phyloP scores from a whole-genome alignment of 352 stramenopile species.

The Phytophthora agathidicida region DNA sequence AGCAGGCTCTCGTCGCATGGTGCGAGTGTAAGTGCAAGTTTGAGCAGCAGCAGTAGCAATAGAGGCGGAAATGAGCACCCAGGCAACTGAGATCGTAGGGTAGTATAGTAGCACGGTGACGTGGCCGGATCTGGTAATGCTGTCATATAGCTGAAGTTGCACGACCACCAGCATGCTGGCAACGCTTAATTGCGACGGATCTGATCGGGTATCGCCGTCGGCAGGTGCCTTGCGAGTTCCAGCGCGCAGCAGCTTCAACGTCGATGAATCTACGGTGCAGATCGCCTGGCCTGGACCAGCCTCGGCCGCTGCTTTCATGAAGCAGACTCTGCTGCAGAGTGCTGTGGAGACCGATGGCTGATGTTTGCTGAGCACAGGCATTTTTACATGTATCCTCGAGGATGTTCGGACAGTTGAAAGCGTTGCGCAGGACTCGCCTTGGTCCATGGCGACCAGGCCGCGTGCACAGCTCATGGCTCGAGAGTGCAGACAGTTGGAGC shows the following conservation, averaged over 20 bases:
- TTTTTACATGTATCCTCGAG: slow-evolving; percentile 23
- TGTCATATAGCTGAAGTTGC: slow-evolving; percentile 38
- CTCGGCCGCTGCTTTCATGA: slow-evolving; percentile 5
- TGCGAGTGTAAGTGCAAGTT: background rate
- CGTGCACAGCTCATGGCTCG: too few species aligned
- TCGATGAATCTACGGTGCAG: background rate
- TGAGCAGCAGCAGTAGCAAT: slow-evolving; percentile 2
- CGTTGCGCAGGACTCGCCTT: too few species aligned
- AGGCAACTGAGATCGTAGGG: slow-evolving; percentile 26
- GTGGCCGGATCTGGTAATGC: slow-evolving; percentile 19
- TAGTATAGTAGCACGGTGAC: slow-evolving; percentile 26
- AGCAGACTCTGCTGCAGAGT: too few species aligned
- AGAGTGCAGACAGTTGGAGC: slow-evolving; percentile 31
- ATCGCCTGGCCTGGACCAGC: too few species aligned
- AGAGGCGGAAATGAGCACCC: slow-evolving; percentile 1
- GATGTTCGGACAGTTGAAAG: slow-evolving; percentile 8
- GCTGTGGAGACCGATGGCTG: slow-evolving; percentile 21
- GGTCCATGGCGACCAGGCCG: background rate
- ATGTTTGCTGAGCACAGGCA: slow-evolving; percentile 29
- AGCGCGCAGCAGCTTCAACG: too few species aligned
- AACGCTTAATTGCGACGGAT: slow-evolving; percentile 17
- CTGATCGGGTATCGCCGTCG: slow-evolving; percentile 15
- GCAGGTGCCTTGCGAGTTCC: slow-evolving; percentile 5
- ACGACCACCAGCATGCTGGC: slow-evolving; percentile 3
- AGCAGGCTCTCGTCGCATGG: slow-evolving; percentile 1